A percentile compares a stretch with the other conserved stretches of the same genome.
These are phyloP conservation scores for Chondrus crispus DNA, from an alignment of 23 red algal species.

Conservation along the genomic window DNA sequence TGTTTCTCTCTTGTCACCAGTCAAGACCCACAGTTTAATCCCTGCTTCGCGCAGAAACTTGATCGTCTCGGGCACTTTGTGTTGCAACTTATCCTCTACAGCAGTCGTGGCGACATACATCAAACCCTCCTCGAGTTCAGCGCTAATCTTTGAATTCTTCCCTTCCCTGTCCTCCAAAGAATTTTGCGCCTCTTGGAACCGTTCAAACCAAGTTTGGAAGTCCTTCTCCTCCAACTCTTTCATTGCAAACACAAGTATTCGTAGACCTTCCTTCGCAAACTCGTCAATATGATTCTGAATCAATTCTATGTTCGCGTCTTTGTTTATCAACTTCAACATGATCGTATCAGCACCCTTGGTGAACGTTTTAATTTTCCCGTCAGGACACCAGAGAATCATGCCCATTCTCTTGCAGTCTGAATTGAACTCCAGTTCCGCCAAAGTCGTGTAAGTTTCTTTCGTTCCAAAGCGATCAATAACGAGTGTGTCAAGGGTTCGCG, in stretches of 20 bases:
- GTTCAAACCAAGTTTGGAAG: constrained; percentile 57
- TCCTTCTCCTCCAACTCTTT: constrained; percentile 52
- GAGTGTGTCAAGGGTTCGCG: constrained; percentile 65
- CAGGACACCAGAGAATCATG: constrained; percentile 69
- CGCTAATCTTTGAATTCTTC: constrained; percentile 38
- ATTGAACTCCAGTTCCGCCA: constrained; percentile 86
- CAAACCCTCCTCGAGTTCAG: constrained; percentile 70
- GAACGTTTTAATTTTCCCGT: constrained; percentile 69
- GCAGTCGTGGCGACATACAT: constrained; percentile 72
- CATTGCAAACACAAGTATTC: constrained; percentile 83
- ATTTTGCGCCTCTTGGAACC: constrained; percentile 69
- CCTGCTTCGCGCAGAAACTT: constrained; percentile 86
- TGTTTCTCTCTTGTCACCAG: constrained; percentile 93
- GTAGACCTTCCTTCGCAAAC: constrained; percentile 89
- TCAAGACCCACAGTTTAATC: constrained; percentile 87
- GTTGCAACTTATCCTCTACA: constrained; percentile 84
- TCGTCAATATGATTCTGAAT: constrained; percentile 84
- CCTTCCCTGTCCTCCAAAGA: constrained; percentile 57
- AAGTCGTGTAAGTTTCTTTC: constrained; percentile 47
- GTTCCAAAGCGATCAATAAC: constrained; percentile 49
- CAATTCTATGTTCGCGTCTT: constrained; percentile 24
- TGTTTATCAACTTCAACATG: constrained; percentile 75
- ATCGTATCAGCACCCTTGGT: constrained; percentile 90
- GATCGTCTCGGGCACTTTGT: constrained; percentile 80
- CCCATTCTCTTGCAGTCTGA: constrained; percentile 85